These are phyloP conservation scores for Aspergillus hancockii DNA, from an alignment of 495 filamentous ascomycete species.

Conservation along the genomic window DNA sequence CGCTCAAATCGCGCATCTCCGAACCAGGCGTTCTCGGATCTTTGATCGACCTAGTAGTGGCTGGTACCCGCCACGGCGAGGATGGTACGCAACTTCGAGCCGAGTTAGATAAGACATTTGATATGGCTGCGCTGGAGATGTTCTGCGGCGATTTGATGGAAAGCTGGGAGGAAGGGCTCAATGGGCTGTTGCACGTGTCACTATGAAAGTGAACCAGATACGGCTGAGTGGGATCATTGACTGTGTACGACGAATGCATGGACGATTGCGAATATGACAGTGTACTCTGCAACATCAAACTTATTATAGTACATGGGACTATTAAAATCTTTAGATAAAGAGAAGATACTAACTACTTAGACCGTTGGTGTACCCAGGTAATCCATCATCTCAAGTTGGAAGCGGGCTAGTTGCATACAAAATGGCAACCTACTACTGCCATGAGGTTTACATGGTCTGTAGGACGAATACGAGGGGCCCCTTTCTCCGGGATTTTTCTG, in stretches of 20 bases:
- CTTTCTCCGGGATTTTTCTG: not conserved
- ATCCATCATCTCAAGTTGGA: not conserved
- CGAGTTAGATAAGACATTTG: constrained; percentile 35
- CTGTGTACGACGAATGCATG: not conserved
- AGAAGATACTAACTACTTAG: not conserved
- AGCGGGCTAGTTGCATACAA: not conserved
- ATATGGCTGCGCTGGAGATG: constrained; percentile 39
- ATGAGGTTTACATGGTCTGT: not conserved
- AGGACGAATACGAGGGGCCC: not conserved
- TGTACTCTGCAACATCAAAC: not conserved
- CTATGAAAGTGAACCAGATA: constrained; percentile 20
- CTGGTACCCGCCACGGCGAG: constrained; percentile 25
- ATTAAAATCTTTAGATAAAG: not conserved
- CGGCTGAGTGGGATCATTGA: not conserved
- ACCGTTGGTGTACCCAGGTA: not conserved
- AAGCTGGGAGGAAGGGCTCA: constrained; percentile 49
- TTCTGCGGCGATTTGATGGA: constrained; percentile 48
- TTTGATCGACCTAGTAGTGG: constrained; percentile 37
- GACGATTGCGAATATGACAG: not conserved
- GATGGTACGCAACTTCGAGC: constrained; percentile 33
- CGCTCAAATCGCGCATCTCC: constrained; percentile 38
- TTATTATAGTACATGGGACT: not conserved
- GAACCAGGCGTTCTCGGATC: constrained; percentile 39
- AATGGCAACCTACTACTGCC: not conserved
- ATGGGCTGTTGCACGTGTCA: constrained; percentile 37